Base-by-base conservation (phyloP, 352 stramenopile genomes). In the Pythium diclinum region DNA sequence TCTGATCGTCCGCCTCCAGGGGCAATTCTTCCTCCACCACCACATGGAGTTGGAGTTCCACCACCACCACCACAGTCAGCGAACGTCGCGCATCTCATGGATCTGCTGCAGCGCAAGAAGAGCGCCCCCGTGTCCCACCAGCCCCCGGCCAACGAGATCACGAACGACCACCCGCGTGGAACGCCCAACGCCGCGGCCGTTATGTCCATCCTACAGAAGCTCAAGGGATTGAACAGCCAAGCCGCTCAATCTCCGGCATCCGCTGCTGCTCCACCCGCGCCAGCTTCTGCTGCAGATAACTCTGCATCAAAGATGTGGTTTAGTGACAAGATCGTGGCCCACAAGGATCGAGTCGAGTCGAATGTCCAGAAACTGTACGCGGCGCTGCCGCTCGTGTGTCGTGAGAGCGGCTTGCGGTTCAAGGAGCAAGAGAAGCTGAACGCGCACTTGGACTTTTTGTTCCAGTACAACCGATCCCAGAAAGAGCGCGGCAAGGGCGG, bases 311-410 rank as follows among this genome's bases (percentile, higher is more conserved):
- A 82, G 33, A 91, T 93, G 83, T 93, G 82, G 82, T 91, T 93
- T 63, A 93, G 84, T 44, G 83, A 93, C 67, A 91, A 88, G 67
- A 76, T 93, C 44, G 79, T 91, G 19, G 69, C 76, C 30, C 84
- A 94, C 69, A 95, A 95, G 56, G 83, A 93, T 9, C 83, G 87
- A 19, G 83, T 95, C 23, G 87, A 93, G 69, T 89, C 81, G 3
- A 92, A 95, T 48, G 78, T 95, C 17, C 84, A 94, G 60, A 91
- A 89, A 53, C 61, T 95, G n/a, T 95, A 95, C 59, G 85, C 83
- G 4, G 87, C 80, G 16, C 68, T 95, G 46, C 87, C 87, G 14
- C 76, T 93, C 23, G 82, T 95, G 56, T 95, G 83, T 58, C 76
- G 83, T 28, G 85, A 90, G 51, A 95, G 87, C 61, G 87, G 87